Evolutionary conservation across 2,329 filamentous ascomycete genomes (phyloP).

Genomic region (Neocucurbitaria cava): DNA sequence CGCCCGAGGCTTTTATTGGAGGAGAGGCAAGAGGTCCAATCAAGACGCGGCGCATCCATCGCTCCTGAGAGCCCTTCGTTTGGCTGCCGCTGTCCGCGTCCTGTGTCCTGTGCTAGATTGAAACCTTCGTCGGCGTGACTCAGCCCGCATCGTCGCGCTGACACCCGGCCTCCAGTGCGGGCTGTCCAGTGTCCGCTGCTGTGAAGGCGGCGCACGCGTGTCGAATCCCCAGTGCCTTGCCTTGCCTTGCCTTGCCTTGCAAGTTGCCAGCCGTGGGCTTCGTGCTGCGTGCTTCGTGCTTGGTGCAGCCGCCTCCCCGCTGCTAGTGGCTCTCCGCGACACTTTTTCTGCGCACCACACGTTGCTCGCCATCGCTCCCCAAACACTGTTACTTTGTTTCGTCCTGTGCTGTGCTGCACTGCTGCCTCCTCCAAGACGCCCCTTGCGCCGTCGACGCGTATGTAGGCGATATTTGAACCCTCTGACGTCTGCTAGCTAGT

Average conservation of each 20-base stretch:
- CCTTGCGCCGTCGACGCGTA: constrained; percentile 8
- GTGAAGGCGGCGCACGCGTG: not conserved
- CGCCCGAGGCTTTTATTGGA: constrained; percentile 4
- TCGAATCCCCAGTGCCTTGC: not conserved
- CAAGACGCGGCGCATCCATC: not conserved
- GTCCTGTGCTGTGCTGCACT: too few species aligned
- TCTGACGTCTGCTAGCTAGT: constrained; percentile 24
- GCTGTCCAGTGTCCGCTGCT: not conserved
- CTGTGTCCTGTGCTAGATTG: too few species aligned
- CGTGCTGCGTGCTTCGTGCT: not conserved
- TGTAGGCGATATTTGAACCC: constrained; percentile 3
- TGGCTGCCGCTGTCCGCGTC: not conserved
- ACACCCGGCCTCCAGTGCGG: not conserved
- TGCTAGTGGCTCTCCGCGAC: constrained; percentile 5
- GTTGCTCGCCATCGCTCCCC: not conserved
- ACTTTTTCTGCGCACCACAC: constrained; percentile 3
- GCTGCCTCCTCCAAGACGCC: not conserved
- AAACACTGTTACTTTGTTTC: too few species aligned
- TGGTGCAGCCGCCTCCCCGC: constrained; percentile 10
- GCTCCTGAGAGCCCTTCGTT: not conserved
- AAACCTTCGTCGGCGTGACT: constrained; percentile 3
- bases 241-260: too few species aligned
- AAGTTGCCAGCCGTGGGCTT: not conserved
- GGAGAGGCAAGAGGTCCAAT: not conserved
- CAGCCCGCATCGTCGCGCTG: constrained; percentile 4